Base-by-base conservation (phyloP, 768 basidiomycete species). In the Galerina marginata region DNA sequence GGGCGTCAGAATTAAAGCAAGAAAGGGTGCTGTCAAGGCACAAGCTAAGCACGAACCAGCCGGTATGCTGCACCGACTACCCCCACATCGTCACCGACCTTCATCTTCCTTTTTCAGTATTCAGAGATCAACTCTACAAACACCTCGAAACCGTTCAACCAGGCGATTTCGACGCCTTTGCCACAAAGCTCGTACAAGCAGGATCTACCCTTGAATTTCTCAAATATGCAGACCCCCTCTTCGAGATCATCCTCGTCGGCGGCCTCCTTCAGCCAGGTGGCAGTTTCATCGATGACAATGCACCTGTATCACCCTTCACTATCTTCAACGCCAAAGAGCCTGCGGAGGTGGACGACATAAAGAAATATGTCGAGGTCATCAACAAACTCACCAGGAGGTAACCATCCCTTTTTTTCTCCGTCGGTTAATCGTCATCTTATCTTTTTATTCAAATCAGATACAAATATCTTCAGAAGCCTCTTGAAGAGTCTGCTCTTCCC, bases 401-500 rank as follows among this genome's bases (percentile, higher is more conserved):
- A 38, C 29, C 51, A 46, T 37, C 39, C 10, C 33, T 43, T 57
- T 16, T 49, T 37, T 37, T 15, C 15, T 40, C 40, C 36, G 56
- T 40, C 44, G 54, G 36, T 36, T 23, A 38, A 56, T 20, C 15
- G 65, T 59, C 62, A 59, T 50, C 58, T 65, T 53, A 65, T 44
- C 29, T 5, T 5, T 33, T 33, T 7, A 33, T 39, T 38, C 44
- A 26, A 51, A 56, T 39, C 70, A 96, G 95, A 79, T 99, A 98
- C 84, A 98, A 98, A 77, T 99, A 99, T 83, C 92, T 99, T 68
- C 96, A 98, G 77, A 95, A 91, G 76, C 95, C 96, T 45, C 88
- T 99, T 49, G 96, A 98, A 75, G 90, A 88, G 73, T 84, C 82
- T 38, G 84, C 92, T 56, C 83, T 99, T 12, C 93, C 93, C 3